Conservation (phyloP, 2,329 filamentous ascomycete genomes). For the Blastomyces parvus region DNA sequence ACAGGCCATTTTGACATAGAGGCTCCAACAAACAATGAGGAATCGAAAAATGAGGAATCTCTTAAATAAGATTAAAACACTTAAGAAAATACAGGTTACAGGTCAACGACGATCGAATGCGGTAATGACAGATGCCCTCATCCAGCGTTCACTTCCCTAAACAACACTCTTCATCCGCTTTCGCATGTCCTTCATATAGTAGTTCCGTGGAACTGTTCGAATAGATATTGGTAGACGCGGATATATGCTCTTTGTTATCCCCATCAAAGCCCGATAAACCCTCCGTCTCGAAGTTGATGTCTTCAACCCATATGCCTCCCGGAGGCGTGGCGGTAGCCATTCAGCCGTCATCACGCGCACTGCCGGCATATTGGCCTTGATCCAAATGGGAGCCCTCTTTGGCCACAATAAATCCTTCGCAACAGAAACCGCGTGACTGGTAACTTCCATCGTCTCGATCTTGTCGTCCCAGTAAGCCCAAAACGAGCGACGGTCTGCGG, state of each 20-base stretch:
- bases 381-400: slow-evolving; percentile 21
- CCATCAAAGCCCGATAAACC: slow-evolving; percentile 18
- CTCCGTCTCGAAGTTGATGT: slow-evolving; percentile 17
- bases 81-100: neutral
- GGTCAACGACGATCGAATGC: neutral
- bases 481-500: slow-evolving; percentile 26
- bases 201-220: slow-evolving; percentile 21
- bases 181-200: slow-evolving; percentile 28
- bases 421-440: slow-evolving; percentile 23
- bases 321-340: slow-evolving; percentile 23
- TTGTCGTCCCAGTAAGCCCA: slow-evolving; percentile 33
- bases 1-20: neutral
- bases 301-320: slow-evolving; percentile 23
- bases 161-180: slow-evolving; percentile 14
- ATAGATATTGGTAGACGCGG: slow-evolving; percentile 21
- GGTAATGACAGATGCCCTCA: neutral
- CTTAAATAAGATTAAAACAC: neutral
- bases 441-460: slow-evolving; percentile 27
- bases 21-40: neutral
- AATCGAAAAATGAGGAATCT: neutral
- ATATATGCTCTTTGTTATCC: slow-evolving; percentile 19
- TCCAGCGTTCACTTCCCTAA: neutral
- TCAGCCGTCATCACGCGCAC: slow-evolving; percentile 24
- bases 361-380: slow-evolving; percentile 21
- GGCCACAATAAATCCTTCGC: slow-evolving; percentile 24